Conservation (phyloP, 306 rosid species). For the Ceratonia siliqua region DNA sequence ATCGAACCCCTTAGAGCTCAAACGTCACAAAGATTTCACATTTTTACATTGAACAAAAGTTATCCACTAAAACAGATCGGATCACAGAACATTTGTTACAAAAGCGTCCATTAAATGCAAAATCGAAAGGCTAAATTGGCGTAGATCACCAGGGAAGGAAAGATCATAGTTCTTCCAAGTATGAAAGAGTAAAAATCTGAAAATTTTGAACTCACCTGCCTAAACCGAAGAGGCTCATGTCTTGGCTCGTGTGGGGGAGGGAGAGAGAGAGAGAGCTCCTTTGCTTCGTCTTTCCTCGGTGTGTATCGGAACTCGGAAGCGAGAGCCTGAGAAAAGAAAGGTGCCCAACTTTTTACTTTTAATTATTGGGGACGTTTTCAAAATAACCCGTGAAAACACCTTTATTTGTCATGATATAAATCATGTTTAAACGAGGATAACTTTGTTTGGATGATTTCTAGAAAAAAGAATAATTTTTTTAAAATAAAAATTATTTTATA, state of each 20-base stretch:
- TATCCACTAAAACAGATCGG: conserved; percentile 28
- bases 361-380: neutral
- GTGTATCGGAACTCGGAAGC: neutral
- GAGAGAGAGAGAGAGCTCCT: neutral
- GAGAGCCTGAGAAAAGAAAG: neutral
- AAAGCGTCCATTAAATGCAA: conserved; percentile 1
- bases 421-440: too few relatives aligned
- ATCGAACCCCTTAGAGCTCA: conserved; percentile 1
- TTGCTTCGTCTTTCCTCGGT: neutral
- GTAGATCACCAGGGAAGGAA: neutral
- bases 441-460: too few relatives aligned
- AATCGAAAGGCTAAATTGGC: neutral
- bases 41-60: neutral
- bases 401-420: neutral
- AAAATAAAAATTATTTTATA: too few relatives aligned
- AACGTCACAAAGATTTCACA: neutral
- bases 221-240: conserved; percentile 96
- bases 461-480: too few relatives aligned
- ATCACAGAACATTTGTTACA: conserved; percentile 13
- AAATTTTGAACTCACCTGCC: conserved; percentile 60
- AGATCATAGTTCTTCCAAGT: neutral
- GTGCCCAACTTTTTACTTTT: neutral
- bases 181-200: conserved; percentile 8
- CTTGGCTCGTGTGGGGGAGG: conserved; percentile 27
- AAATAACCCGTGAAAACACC: neutral